phyloP scores from a whole-genome alignment of 345 rosid genomes.

The Salix arbutifolia region DNA sequence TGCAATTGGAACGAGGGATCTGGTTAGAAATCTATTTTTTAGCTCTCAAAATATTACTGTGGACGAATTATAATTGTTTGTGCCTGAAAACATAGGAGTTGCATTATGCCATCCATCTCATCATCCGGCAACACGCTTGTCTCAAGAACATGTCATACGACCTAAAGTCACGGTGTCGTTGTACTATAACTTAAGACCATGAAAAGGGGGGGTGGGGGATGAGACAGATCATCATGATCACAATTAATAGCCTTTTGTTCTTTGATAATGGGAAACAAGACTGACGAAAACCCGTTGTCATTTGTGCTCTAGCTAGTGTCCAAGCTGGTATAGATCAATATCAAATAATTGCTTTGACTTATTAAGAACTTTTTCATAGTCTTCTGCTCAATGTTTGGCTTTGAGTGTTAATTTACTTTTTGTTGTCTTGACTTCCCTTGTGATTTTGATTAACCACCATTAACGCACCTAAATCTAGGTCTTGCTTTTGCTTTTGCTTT shows the following conservation, averaged over 20 bases:
- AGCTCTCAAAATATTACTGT: background rate
- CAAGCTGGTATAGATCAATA: background rate
- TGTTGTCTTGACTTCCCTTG: background rate
- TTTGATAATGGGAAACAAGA: background rate
- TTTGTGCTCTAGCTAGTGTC: background rate
- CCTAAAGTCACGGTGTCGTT: background rate
- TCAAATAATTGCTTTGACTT: constrained; percentile 9
- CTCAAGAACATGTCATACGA: constrained; percentile 17
- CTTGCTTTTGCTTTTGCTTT: background rate
- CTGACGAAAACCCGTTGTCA: background rate
- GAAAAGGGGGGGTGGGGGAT: background rate
- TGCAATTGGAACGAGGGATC: constrained; percentile 16
- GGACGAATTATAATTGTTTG: background rate
- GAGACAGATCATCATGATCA: background rate
- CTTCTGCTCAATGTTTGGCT: background rate
- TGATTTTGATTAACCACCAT: background rate
- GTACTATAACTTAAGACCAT: background rate
- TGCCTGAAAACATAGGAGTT: constrained; percentile 27
- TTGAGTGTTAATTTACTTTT: background rate
- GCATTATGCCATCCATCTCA: background rate
- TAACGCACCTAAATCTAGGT: background rate
- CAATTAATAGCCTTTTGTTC: background rate
- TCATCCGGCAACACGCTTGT: background rate
- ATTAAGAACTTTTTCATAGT: background rate
- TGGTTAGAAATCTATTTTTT: background rate